phyloP scores from a whole-genome alignment of 805 yeast species.

The Wickerhamomyces bovis region DNA sequence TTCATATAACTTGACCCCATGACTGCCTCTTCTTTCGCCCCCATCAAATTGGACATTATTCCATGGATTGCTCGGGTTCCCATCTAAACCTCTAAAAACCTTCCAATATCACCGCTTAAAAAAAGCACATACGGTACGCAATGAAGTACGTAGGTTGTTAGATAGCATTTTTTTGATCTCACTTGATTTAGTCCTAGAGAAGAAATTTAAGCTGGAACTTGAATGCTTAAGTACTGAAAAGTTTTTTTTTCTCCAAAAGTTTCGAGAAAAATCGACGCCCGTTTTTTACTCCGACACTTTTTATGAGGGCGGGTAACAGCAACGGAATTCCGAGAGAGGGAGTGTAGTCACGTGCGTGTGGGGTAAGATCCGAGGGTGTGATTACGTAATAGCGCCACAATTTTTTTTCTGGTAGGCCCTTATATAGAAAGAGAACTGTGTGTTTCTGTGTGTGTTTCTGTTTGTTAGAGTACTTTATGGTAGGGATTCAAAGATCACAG shows the following conservation, averaged over 20 bases:
- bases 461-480: background rate
- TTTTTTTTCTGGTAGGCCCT: no score
- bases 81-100: background rate
- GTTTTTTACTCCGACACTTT: background rate
- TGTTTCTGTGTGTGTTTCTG: background rate
- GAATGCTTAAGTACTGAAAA: background rate
- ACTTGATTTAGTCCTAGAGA: background rate
- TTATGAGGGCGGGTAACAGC: background rate
- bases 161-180: conserved; percentile 22
- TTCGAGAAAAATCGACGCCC: background rate
- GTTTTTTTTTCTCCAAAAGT: background rate
- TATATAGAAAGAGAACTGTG: no score
- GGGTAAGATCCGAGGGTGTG: background rate
- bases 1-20: background rate
- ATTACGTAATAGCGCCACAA: no score
- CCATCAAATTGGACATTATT: background rate
- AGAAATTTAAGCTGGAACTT: background rate
- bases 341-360: background rate
- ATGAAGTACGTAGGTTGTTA: conserved; percentile 21
- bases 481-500: background rate
- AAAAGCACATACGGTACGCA: conserved; percentile 21
- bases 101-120: background rate
- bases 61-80: background rate
- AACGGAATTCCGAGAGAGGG: background rate
- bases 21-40: background rate